Evolutionary conservation across 495 filamentous ascomycete species (phyloP), one percentile per base, ranked within the genome.

Genomic region (Tuber melanosporum): DNA sequence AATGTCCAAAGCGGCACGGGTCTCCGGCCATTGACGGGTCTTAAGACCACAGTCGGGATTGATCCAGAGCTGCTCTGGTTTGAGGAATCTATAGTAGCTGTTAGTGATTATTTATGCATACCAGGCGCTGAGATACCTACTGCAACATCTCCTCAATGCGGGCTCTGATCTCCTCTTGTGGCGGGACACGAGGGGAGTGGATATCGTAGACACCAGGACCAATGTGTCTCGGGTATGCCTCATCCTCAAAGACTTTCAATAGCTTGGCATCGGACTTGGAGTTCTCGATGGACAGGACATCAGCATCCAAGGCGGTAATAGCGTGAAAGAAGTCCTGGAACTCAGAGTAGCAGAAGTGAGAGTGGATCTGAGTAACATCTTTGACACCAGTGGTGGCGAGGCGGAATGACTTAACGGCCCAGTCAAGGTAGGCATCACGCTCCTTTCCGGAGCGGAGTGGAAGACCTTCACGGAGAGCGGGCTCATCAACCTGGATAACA

Each of bases 301-400:
- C 95, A 81, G 95, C 94, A 85, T 99, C 95, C 76, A 99, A 89
- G 66, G 96, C 96, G 78, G 96, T 94, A 81, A 99, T 99, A 86
- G 95, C 95, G 85, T 98, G 93, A 92, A 99, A 99, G 90, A 99
- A 99, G 89, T 99, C 95, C 87, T 99, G 95, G 92, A 99, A 99
- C 89, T 99, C 95, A 70, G 94, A 97, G 91, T 99, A 99, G 87
- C 95, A 99, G 94, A 99, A 99, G 89, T 99, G 95, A 73, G 94
- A 97, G 90, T 99, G 95, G 86, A 99, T 97, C 89, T 99, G 95
- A 80, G 96, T 98, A 74, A 90, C 92, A 85, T 99, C 93, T 84
- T 92, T 85, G 73, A 98, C 95, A 84, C 93, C 95, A 73, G 93
- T 89, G 82, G 93, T 94, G 76, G 95, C 90, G 79, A 99, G 93